Percentiles rank a stretch among this genome's conserved stretches.
Evolutionary conservation across 805 yeast genomes (phyloP).

Genomic region (Kazachstania martiniae): DNA sequence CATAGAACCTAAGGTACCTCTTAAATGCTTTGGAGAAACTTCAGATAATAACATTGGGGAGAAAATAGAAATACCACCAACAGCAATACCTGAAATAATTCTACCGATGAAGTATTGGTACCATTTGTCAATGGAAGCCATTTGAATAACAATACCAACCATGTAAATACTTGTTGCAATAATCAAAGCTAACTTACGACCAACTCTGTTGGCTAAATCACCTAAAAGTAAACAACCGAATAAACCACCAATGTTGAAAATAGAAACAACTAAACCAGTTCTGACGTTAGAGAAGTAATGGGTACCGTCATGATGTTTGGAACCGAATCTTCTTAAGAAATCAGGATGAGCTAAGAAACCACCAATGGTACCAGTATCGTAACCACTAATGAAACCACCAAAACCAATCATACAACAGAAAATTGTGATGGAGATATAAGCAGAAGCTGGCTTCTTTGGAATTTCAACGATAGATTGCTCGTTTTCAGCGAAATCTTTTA

Average conservation of each 20-base stretch:
- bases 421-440: constrained; percentile 16
- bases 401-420: constrained; percentile 45
- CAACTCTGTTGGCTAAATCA: constrained; percentile 49
- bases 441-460: constrained; percentile 11
- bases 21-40: constrained; percentile 33
- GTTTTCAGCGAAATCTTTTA: too few species aligned
- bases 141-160: constrained; percentile 59
- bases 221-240: constrained; percentile 57
- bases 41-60: constrained; percentile 60
- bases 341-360: constrained; percentile 55
- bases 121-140: constrained; percentile 45
- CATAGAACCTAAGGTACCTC: constrained; percentile 64
- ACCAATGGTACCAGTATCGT: constrained; percentile 75
- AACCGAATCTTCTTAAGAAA: constrained; percentile 48
- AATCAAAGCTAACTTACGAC: constrained; percentile 57
- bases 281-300: constrained; percentile 40
- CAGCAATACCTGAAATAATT: constrained; percentile 63
- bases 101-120: constrained; percentile 65
- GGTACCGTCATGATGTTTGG: constrained; percentile 16
- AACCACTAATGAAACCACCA: constrained; percentile 52
- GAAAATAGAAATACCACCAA: constrained; percentile 67
- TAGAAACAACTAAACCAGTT: constrained; percentile 46
- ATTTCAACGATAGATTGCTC: too few species aligned
- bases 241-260: constrained; percentile 69
- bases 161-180: constrained; percentile 50